phyloP scores from a whole-genome alignment of 305 asterid species.

The Plantago lanceolata region DNA sequence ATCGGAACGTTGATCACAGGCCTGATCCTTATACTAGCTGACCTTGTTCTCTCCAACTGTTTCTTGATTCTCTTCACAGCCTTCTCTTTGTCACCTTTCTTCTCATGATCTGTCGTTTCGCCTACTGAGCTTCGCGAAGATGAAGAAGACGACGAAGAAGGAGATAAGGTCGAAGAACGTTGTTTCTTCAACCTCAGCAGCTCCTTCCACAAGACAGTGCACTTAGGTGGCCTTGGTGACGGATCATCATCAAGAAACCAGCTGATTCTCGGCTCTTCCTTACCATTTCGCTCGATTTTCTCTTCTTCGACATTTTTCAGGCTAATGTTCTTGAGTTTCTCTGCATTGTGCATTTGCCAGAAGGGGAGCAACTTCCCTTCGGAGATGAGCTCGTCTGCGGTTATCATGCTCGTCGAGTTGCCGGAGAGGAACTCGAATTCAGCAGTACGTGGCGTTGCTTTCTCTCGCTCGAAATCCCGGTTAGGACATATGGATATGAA shows the following conservation, averaged over 20 bases:
- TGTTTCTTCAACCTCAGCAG: slow-evolving; percentile 57
- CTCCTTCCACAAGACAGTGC: slow-evolving; percentile 91
- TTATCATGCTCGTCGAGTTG: slow-evolving; percentile 38
- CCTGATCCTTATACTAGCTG: slow-evolving; percentile 53
- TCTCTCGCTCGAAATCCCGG: slow-evolving; percentile 9
- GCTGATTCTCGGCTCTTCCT: slow-evolving; percentile 44
- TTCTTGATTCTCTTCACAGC: slow-evolving; percentile 46
- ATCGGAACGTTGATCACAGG: slow-evolving; percentile 70
- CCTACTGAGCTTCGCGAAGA: slow-evolving; percentile 32
- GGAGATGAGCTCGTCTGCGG: slow-evolving; percentile 70
- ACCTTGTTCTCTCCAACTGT: slow-evolving; percentile 66
- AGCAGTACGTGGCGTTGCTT: slow-evolving; percentile 9
- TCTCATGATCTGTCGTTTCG: slow-evolving; percentile 27
- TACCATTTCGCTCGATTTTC: slow-evolving; percentile 24
- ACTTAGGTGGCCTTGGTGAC: slow-evolving; percentile 85
- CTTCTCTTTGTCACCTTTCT: slow-evolving; percentile 29
- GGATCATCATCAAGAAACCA: slow-evolving; percentile 95
- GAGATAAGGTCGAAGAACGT: slow-evolving; percentile 52
- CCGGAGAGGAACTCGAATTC: slow-evolving; percentile 78
- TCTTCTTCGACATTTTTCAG: slow-evolving; percentile 37
- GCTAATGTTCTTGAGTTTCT: slow-evolving; percentile 46
- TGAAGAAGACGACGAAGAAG: slow-evolving; percentile 55
- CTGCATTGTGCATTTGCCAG: slow-evolving; percentile 48
- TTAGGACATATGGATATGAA: slow-evolving; percentile 64
- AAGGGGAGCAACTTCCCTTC: slow-evolving; percentile 80